Evolutionary conservation across 257 asterid species (phyloP).

Genomic region (Coffea eugenioides): DNA sequence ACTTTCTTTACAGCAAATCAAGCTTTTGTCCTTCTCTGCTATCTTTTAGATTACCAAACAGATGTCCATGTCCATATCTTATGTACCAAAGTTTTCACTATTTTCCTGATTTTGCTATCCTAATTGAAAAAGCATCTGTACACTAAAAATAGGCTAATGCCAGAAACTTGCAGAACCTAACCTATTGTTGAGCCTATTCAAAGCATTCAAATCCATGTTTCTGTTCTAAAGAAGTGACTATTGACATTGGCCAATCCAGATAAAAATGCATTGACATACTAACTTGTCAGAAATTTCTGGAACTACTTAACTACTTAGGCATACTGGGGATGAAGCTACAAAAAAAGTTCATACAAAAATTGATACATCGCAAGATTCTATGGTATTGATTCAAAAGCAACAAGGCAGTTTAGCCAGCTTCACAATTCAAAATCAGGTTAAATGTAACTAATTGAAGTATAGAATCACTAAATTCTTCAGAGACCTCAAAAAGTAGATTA

Average conservation of each 20-base stretch:
- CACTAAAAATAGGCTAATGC: not conserved
- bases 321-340: not conserved
- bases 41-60: not conserved
- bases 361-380: not conserved
- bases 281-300: not conserved
- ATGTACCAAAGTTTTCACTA: not conserved
- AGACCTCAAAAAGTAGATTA: not conserved
- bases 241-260: not conserved
- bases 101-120: not conserved
- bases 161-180: not conserved
- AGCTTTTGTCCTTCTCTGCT: not conserved
- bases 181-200: not conserved
- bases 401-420: not conserved
- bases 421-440: not conserved
- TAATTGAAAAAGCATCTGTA: not conserved
- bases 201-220: not conserved
- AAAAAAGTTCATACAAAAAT: too few relatives aligned
- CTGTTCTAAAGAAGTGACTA: not conserved
- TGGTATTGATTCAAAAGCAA: not conserved
- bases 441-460: not conserved
- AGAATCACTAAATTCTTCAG: not conserved
- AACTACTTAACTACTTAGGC: not conserved
- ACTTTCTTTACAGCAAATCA: not conserved
- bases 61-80: not conserved
- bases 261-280: not conserved